Evolutionary conservation across 345 rosid genomes (phyloP).

Genomic region (Ceriops tagal): DNA sequence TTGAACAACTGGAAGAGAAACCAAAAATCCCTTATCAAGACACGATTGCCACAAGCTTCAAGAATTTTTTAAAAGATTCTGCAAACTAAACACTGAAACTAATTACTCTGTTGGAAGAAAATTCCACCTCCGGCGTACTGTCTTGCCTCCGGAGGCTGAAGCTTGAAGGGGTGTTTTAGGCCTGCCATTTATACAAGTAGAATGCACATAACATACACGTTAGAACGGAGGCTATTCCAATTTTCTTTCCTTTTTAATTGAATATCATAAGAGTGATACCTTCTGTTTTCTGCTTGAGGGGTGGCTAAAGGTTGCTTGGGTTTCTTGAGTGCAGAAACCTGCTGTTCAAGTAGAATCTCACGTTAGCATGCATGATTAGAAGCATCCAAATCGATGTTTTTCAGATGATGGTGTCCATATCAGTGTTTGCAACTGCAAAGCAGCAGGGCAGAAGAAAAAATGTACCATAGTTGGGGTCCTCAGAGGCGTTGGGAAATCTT

Average conservation of each 20-base stretch:
- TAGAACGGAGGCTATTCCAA: not conserved
- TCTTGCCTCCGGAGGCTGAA: constrained; percentile 44
- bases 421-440: not conserved
- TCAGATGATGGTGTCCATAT: not conserved
- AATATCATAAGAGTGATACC: constrained; percentile 28
- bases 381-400: not conserved
- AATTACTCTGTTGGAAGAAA: constrained; percentile 77
- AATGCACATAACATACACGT: not conserved
- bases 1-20: constrained; percentile 45
- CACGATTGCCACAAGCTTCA: not conserved
- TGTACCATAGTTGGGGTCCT: constrained; percentile 57
- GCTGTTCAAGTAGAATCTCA: constrained; percentile 21
- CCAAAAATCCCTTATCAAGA: constrained; percentile 13
- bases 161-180: constrained; percentile 38
- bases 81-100: not conserved
- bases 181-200: constrained; percentile 37
- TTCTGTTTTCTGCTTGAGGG: constrained; percentile 52
- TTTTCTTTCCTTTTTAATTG: not conserved
- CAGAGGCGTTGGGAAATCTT: constrained; percentile 58
- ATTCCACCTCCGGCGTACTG: constrained; percentile 55
- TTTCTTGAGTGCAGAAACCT: constrained; percentile 39
- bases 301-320: constrained; percentile 42
- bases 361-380: constrained; percentile 7
- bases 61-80: not conserved
- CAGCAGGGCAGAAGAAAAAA: constrained; percentile 10